Evolutionary conservation across 192 early-diverging fungal species (phyloP), one percentile per base, ranked within the genome.

Genomic region (Coemansia biformis): DNA sequence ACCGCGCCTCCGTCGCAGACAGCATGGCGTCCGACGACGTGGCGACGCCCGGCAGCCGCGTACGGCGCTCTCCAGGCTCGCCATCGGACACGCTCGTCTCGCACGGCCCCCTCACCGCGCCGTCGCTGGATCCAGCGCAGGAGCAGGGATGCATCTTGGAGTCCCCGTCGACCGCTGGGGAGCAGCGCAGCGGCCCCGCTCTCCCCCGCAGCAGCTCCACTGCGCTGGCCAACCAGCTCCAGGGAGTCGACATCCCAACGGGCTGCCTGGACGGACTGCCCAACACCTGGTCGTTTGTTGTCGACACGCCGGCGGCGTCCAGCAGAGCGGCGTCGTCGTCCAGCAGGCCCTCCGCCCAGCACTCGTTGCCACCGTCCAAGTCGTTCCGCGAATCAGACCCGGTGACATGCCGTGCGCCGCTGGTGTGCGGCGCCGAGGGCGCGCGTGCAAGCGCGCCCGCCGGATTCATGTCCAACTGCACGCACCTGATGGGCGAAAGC

Each of bases 1-100:
- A 41, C 43, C 43, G 28, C 14, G 15, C 29, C 29, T 54, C 51
- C 39, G 31, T 47, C 46, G 35, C 31, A 4, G 33, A 44, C 17
- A 53, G 51, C 32, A 19, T 44, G 22, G 33, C 22, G 6, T 36
- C 31, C 8, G 49, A 52, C 18, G 32, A 16, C 22, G 24, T 31
- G 9, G 40, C 18, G 3, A 22, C 14, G 18, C 9, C 16, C 2
- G 6, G 16, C 13, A 23, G 43, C 9, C 8, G 18, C 13, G 22
- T n/a, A 15, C 24, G 50, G 34, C 46, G 40, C 37, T 49, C 63
- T 8, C 36, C 43, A 5, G 49, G 65, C 32, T 65, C 57, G 28
- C 62, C 58, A 4, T 36, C 57, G 31, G 69, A 73, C 19, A 66
- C 62, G 37, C 57, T 73, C 14, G 63, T 61, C 2, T 40, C 57